Percentiles rank a stretch among this genome's conserved stretches.
These are phyloP conservation scores for Galerina marginata DNA, from an alignment of 768 basidiomycete species.

Conservation along the genomic window DNA sequence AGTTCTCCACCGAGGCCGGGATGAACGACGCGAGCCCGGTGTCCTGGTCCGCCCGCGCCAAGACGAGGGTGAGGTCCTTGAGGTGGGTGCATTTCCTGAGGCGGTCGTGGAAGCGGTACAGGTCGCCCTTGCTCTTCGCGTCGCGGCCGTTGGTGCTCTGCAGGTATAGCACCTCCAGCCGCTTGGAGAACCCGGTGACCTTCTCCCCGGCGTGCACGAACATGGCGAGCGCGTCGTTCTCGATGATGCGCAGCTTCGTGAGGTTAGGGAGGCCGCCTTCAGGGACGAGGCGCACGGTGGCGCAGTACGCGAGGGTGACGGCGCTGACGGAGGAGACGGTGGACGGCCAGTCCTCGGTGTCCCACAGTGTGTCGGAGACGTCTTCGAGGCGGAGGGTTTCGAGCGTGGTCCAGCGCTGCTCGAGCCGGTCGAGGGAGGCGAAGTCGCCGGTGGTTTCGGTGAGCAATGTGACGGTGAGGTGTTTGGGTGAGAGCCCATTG, in stretches of 20 bases:
- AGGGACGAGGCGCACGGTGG: constrained; percentile 5
- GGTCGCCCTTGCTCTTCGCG: constrained; percentile 3
- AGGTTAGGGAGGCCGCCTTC: constrained; percentile 10
- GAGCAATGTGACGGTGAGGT: constrained; percentile 13
- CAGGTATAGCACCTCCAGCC: constrained; percentile 14
- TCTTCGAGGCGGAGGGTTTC: constrained; percentile 12
- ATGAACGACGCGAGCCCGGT: neutral
- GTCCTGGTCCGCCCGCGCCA: constrained; percentile 7
- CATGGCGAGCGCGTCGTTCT: constrained; percentile 16
- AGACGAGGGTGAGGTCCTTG: constrained; percentile 11
- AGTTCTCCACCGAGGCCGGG: constrained; percentile 8
- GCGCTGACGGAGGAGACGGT: constrained; percentile 2
- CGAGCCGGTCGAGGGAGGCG: constrained; percentile 9
- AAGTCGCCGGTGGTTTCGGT: constrained; percentile 9
- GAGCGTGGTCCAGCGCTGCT: constrained; percentile 15
- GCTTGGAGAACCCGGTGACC: constrained; percentile 12
- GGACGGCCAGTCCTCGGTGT: constrained; percentile 12
- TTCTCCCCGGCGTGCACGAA: constrained; percentile 11
- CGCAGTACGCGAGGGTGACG: constrained; percentile 10
- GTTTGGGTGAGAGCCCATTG: constrained; percentile 14
- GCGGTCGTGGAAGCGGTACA: constrained; percentile 6
- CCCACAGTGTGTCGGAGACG: constrained; percentile 10
- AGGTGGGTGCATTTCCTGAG: constrained; percentile 13
- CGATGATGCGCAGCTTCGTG: constrained; percentile 16
- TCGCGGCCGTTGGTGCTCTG: constrained; percentile 18